phyloP scores from a whole-genome alignment of 2,329 filamentous ascomycete species.

The Cercospora canescens region DNA sequence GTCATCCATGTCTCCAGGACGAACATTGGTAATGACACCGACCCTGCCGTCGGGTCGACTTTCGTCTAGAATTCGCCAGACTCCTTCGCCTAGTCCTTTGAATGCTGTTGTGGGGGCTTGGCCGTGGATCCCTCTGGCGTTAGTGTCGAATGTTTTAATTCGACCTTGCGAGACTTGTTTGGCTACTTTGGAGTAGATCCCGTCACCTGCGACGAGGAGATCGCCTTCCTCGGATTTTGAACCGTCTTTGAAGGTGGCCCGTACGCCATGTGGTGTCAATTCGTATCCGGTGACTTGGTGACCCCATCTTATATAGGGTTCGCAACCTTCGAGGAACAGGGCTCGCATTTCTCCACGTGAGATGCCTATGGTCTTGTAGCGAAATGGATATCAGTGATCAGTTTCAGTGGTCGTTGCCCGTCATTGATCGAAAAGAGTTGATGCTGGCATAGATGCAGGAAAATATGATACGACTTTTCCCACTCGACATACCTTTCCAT shows the following conservation, averaged over 20 bases:
- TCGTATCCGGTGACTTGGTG: constrained; percentile 61
- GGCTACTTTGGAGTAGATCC: constrained; percentile 61
- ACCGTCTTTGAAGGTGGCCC: constrained; percentile 61
- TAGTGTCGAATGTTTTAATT: constrained; percentile 64
- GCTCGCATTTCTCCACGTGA: constrained; percentile 63
- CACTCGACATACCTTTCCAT: constrained; percentile 41
- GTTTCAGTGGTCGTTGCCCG: not conserved
- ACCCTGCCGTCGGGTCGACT: constrained; percentile 49
- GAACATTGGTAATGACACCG: constrained; percentile 64
- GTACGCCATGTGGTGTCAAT: constrained; percentile 55
- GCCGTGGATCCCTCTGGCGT: constrained; percentile 64
- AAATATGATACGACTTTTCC: not conserved
- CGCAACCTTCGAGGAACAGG: constrained; percentile 58
- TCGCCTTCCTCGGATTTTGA: constrained; percentile 59
- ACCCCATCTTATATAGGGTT: constrained; percentile 57
- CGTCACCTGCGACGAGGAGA: constrained; percentile 63
- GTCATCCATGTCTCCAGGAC: constrained; percentile 60
- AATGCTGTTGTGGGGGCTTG: constrained; percentile 64
- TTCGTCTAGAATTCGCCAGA: constrained; percentile 57
- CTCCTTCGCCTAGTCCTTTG: constrained; percentile 62
- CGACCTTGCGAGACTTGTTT: constrained; percentile 59
- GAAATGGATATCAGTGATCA: not conserved
- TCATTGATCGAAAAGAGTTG: not conserved
- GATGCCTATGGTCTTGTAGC: constrained; percentile 57
- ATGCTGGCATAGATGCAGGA: not conserved